These are phyloP conservation scores for Onygenales sp. DNA, from an alignment of 2,329 filamentous ascomycete species.

Conservation along the genomic window DNA sequence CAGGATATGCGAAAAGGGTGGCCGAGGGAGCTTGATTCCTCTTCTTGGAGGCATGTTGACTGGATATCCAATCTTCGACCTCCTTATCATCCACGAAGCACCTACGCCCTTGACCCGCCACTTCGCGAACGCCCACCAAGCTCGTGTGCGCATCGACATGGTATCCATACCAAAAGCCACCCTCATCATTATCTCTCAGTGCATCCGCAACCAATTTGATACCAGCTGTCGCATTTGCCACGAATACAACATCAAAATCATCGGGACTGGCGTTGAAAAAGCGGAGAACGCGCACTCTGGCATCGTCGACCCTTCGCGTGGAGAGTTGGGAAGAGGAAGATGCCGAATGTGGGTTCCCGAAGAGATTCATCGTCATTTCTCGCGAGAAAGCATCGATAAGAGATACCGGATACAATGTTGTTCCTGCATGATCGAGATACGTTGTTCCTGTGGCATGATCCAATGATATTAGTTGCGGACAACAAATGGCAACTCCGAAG, in stretches of 20 bases:
- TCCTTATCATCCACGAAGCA: constrained; percentile 58
- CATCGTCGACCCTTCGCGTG: constrained; percentile 64
- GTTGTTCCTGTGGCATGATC: constrained; percentile 46
- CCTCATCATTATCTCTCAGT: constrained; percentile 51
- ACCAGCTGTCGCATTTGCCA: constrained; percentile 82
- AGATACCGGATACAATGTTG: constrained; percentile 72
- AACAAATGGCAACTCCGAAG: neutral
- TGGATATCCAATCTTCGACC: constrained; percentile 55
- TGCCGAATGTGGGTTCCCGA: constrained; percentile 86
- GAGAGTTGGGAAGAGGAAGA: constrained; percentile 72
- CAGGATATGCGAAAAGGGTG: constrained; percentile 68
- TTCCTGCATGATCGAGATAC: constrained; percentile 93
- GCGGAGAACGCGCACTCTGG: constrained; percentile 58
- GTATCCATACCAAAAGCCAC: constrained; percentile 75
- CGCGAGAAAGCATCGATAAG: constrained; percentile 67
- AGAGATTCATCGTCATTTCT: constrained; percentile 70
- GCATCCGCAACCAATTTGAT: constrained; percentile 80
- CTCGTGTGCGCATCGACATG: constrained; percentile 82
- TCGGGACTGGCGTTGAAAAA: constrained; percentile 76
- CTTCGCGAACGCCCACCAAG: constrained; percentile 67
- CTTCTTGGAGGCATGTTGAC: constrained; percentile 13
- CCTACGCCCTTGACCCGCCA: constrained; percentile 48
- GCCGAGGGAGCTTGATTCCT: constrained; percentile 20
- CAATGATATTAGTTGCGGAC: constrained; percentile 5
- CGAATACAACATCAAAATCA: constrained; percentile 81